Conservation (phyloP, 106 monocot species). For the Agapanthus africanus region DNA sequence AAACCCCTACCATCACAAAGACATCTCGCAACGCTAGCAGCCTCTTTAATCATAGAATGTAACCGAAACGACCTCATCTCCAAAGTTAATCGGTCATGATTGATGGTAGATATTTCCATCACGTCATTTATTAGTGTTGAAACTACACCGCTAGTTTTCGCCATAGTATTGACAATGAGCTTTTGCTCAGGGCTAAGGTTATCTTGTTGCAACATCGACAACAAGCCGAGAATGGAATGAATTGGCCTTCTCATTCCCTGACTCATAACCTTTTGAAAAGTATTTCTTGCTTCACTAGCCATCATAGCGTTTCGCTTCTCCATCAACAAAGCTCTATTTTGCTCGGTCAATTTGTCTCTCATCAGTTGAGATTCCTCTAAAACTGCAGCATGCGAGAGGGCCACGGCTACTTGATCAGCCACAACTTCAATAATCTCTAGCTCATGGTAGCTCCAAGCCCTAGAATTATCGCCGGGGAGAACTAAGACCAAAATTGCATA, state of each 20-base stretch:
- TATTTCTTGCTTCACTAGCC: conserved; percentile 55
- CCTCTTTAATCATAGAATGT: conserved; percentile 44
- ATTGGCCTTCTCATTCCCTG: conserved; percentile 59
- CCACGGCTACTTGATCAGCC: conserved; percentile 73
- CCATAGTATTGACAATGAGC: conserved; percentile 33
- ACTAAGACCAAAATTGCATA: conserved; percentile 64
- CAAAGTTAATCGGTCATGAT: conserved; percentile 28
- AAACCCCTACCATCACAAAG: conserved; percentile 49
- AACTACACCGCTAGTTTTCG: conserved; percentile 39
- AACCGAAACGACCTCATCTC: conserved; percentile 37
- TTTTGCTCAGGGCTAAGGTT: conserved; percentile 37
- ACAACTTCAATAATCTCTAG: conserved; percentile 62
- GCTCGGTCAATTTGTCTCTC: conserved; percentile 53
- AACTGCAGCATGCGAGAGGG: conserved; percentile 65
- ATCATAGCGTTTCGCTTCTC: conserved; percentile 41
- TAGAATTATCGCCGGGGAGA: conserved; percentile 35
- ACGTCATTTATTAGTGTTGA: conserved; percentile 49
- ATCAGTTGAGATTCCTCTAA: conserved; percentile 64
- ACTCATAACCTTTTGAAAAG: conserved; percentile 57
- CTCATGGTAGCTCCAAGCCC: conserved; percentile 45
- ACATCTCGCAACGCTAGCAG: conserved; percentile 37
- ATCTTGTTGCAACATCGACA: conserved; percentile 60
- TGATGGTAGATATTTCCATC: conserved; percentile 33
- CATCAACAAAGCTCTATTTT: conserved; percentile 45
- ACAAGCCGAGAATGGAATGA: conserved; percentile 47